A percentile compares a stretch with the other conserved stretches of the same genome.
phyloP scores from a whole-genome alignment of 1,139 yeast genomes.

The Keqinozyma sinolaborantium region DNA sequence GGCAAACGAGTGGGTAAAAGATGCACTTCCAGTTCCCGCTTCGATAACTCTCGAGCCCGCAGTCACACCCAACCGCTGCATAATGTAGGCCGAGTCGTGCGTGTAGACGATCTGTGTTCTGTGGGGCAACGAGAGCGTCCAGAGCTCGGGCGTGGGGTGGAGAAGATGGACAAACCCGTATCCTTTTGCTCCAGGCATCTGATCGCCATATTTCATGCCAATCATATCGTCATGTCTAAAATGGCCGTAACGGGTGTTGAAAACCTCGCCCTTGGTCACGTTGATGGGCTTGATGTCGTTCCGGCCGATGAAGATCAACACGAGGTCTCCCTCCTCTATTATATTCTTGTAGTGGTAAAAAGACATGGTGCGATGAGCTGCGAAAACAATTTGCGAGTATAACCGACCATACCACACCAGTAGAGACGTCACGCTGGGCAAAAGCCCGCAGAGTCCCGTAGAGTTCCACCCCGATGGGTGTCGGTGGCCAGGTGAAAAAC shows the following conservation, averaged over 20 bases:
- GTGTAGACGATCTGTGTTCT: slow-evolving; percentile 97
- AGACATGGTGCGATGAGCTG: slow-evolving; percentile 24
- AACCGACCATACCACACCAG: too few species aligned
- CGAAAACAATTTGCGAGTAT: not conserved
- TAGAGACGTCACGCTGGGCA: too few species aligned
- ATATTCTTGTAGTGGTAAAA: slow-evolving; percentile 49
- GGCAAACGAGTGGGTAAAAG: slow-evolving; percentile 90
- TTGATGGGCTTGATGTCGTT: slow-evolving; percentile 73
- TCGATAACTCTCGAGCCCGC: slow-evolving; percentile 83
- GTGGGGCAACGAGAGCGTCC: slow-evolving; percentile 94
- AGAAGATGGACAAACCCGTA: slow-evolving; percentile 85
- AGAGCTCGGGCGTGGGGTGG: slow-evolving; percentile 91
- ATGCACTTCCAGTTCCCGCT: slow-evolving; percentile 98
- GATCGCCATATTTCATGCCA: slow-evolving; percentile 81
- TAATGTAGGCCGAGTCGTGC: slow-evolving; percentile 88
- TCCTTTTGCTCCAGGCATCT: slow-evolving; percentile 74
- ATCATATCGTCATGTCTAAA: slow-evolving; percentile 82
- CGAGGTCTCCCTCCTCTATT: slow-evolving; percentile 82
- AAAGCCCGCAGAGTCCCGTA: too few species aligned
- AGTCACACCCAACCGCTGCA: slow-evolving; percentile 71
- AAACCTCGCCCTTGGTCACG: slow-evolving; percentile 52
- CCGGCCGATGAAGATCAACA: slow-evolving; percentile 81
- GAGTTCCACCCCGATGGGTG: too few species aligned
- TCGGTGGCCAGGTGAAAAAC: too few species aligned
- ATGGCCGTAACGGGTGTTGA: slow-evolving; percentile 86